These are phyloP conservation scores for Pseudonitzschia pungens DNA, from an alignment of 108 stramenopile species.

Conservation along the genomic window DNA sequence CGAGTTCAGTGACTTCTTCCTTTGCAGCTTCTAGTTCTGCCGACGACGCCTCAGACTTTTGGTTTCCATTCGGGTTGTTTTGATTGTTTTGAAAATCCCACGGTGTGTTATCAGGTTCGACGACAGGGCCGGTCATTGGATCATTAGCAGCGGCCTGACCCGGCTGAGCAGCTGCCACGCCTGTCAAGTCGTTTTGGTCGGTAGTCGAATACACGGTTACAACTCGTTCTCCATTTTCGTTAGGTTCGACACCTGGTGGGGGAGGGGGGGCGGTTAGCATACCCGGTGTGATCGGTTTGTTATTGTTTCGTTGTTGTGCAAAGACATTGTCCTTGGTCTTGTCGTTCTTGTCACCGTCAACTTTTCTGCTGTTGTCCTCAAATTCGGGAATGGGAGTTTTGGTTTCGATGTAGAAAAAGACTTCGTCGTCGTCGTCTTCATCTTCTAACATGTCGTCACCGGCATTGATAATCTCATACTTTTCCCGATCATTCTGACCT, in stretches of 20 bases:
- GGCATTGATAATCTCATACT: conserved; percentile 41
- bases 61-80: conserved; percentile 20
- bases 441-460: conserved; percentile 50
- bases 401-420: conserved; percentile 13
- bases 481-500: conserved; percentile 45
- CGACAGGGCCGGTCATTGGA: conserved; percentile 22
- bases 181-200: conserved; percentile 83
- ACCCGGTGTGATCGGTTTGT: conserved; percentile 16
- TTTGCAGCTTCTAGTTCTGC: conserved; percentile 65
- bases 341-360: conserved; percentile 21
- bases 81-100: conserved; percentile 36
- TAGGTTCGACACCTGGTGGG: conserved; percentile 54
- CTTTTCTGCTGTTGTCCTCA: conserved; percentile 25
- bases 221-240: conserved; percentile 79
- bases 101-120: conserved; percentile 29
- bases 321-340: conserved; percentile 16
- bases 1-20: conserved; percentile 61
- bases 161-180: conserved; percentile 49
- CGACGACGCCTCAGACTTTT: conserved; percentile 36
- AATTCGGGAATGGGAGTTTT: conserved; percentile 12
- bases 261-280: conserved; percentile 55
- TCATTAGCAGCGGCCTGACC: conserved; percentile 24
- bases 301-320: neutral
- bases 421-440: conserved; percentile 11
- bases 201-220: conserved; percentile 81